phyloP scores from a whole-genome alignment of 371 early-diverging fungal species.

The Rhizomucor pusillus region DNA sequence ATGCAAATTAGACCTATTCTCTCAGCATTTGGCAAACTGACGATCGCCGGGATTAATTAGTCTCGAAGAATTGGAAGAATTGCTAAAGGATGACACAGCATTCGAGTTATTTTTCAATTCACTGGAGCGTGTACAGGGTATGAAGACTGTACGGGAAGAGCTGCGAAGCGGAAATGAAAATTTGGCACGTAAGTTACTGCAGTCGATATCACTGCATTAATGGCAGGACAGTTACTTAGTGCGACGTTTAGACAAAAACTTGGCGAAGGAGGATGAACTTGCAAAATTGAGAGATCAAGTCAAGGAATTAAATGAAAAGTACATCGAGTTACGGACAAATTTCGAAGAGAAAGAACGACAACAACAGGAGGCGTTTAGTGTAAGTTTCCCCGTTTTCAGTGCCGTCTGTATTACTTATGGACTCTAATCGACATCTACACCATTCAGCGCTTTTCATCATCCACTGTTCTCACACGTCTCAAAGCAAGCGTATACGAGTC shows the following conservation, averaged over 20 bases:
- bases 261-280: conserved; percentile 46
- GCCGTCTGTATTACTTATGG: neutral
- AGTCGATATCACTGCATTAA: no score
- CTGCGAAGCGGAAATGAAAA: conserved; percentile 56
- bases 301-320: conserved; percentile 34
- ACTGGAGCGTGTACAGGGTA: conserved; percentile 48
- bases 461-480: conserved; percentile 54
- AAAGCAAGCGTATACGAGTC: conserved; percentile 58
- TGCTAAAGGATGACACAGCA: conserved; percentile 49
- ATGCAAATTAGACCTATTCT: conserved; percentile 3
- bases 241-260: conserved; percentile 40
- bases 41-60: conserved; percentile 14
- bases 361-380: conserved; percentile 60
- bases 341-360: conserved; percentile 49
- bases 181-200: conserved; percentile 46
- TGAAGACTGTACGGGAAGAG: conserved; percentile 53
- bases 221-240: neutral
- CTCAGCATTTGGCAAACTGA: no score
- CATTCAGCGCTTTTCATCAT: conserved; percentile 52
- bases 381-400: conserved; percentile 13
- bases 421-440: no score
- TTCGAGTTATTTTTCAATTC: conserved; percentile 57
- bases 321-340: conserved; percentile 26
- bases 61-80: conserved; percentile 49
- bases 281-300: conserved; percentile 39